These are phyloP conservation scores for Sordaria brevicollis DNA, from an alignment of 495 filamentous ascomycete species.

Conservation along the genomic window DNA sequence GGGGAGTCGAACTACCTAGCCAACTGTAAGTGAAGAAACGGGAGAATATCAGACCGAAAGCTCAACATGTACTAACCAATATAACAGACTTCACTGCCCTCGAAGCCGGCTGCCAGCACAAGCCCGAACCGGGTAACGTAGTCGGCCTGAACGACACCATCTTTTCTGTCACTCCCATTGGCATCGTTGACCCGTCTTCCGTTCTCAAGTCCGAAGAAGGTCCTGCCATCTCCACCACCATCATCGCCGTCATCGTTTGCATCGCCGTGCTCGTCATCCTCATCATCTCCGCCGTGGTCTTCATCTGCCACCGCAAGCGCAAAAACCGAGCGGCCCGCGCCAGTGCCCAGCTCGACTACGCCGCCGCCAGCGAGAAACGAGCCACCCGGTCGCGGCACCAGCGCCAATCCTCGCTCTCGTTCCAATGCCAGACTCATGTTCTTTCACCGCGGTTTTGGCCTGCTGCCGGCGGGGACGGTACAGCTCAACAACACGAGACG, in stretches of 20 bases:
- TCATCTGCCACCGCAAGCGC: slow-evolving; percentile 29
- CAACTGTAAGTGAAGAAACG: slow-evolving; percentile 27
- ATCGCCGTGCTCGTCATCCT: slow-evolving; percentile 24
- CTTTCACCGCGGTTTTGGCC: slow-evolving; percentile 31
- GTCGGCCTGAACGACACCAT: slow-evolving; percentile 38
- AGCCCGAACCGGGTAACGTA: slow-evolving; percentile 27
- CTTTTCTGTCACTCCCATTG: slow-evolving; percentile 31
- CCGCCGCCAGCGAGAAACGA: slow-evolving; percentile 8
- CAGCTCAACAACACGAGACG: not conserved
- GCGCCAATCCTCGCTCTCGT: slow-evolving; percentile 32
- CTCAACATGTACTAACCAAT: slow-evolving; percentile 4
- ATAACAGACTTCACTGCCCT: slow-evolving; percentile 32
- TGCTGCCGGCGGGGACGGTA: slow-evolving; percentile 6
- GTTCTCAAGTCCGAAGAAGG: slow-evolving; percentile 1
- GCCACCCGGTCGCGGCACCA: slow-evolving; percentile 11
- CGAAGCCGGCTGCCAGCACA: slow-evolving; percentile 38
- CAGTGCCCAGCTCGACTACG: slow-evolving; percentile 13
- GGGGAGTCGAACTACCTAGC: slow-evolving; percentile 27
- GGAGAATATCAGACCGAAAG: not conserved
- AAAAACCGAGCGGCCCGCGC: slow-evolving; percentile 24
- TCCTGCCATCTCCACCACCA: slow-evolving; percentile 13
- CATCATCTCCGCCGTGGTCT: slow-evolving; percentile 19
- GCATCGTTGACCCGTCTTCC: slow-evolving; percentile 28
- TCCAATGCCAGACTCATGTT: slow-evolving; percentile 39
- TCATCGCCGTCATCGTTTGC: slow-evolving; percentile 30